Percentiles rank a stretch among this genome's conserved stretches.
Evolutionary conservation across 1,284 basidiomycete species (phyloP).

Genomic region (Austroboletus novae-zelandiae): DNA sequence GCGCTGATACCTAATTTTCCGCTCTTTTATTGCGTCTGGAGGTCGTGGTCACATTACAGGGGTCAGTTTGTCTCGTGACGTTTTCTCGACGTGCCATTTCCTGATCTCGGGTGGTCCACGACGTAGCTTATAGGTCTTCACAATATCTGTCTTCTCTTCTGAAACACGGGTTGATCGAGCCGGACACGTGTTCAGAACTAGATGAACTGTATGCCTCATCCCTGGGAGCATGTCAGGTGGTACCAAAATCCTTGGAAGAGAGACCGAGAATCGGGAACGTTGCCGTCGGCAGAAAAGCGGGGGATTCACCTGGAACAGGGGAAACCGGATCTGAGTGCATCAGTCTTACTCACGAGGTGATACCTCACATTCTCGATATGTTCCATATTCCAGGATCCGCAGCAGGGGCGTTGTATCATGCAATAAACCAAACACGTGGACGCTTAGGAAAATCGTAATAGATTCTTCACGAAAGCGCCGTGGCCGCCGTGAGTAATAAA

Average conservation of each 20-base stretch:
- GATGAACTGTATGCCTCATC: conserved; percentile 52
- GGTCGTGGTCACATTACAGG: conserved; percentile 79
- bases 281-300: background rate
- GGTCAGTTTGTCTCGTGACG: conserved; percentile 39
- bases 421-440: conserved; percentile 54
- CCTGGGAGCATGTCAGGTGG: background rate
- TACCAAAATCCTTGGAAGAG: conserved; percentile 20
- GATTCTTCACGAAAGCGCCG: background rate
- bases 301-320: conserved; percentile 1
- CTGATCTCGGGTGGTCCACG: background rate
- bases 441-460: conserved; percentile 20
- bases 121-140: conserved; percentile 67
- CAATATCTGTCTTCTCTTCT: conserved; percentile 64
- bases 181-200: conserved; percentile 50
- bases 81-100: too few relatives aligned
- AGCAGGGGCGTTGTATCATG: conserved; percentile 56
- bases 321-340: conserved; percentile 20
- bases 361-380: conserved; percentile 47
- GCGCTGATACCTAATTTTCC: conserved; percentile 80
- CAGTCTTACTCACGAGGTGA: conserved; percentile 52
- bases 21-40: conserved; percentile 81
- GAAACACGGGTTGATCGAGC: conserved; percentile 51
- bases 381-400: conserved; percentile 48
- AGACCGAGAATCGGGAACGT: conserved; percentile 2
- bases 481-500: conserved; percentile 13